Evolutionary conservation across 306 rosid genomes (phyloP).

Genomic region (Glycine soja): DNA sequence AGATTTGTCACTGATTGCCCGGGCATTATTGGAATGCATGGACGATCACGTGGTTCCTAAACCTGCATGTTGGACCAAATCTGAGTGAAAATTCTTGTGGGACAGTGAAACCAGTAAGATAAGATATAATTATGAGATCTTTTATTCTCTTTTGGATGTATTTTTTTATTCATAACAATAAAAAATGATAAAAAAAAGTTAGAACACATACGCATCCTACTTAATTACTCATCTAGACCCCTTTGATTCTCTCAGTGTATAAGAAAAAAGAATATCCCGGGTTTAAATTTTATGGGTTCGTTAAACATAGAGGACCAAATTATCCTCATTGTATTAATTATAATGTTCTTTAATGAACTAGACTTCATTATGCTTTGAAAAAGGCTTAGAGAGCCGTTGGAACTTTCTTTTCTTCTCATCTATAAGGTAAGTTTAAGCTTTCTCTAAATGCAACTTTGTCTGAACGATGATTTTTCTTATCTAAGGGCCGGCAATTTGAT

Average conservation of each 20-base stretch:
- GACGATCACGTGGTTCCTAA: constrained; percentile 1
- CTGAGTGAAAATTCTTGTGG: not conserved
- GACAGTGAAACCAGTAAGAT: constrained; percentile 8
- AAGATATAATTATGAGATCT: not conserved
- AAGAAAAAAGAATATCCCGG: no score
- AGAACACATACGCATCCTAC: no score
- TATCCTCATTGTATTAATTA: no score
- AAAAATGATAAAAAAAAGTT: no score
- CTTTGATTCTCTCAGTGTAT: no score
- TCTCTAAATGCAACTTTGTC: not conserved
- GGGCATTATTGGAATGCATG: no score
- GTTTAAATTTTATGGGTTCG: no score
- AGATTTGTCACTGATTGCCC: no score
- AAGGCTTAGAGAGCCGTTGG: constrained; percentile 40
- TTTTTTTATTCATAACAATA: no score
- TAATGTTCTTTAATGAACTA: not conserved
- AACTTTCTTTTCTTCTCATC: not conserved
- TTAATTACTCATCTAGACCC: no score
- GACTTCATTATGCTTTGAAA: not conserved
- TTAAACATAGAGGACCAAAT: no score
- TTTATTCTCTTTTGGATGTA: not conserved
- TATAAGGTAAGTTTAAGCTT: not conserved
- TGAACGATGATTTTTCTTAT: not conserved
- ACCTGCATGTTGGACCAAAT: not conserved
- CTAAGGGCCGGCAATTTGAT: not conserved